phyloP scores from a whole-genome alignment of 2,329 filamentous ascomycete genomes.

The Leptographium wingfieldii region DNA sequence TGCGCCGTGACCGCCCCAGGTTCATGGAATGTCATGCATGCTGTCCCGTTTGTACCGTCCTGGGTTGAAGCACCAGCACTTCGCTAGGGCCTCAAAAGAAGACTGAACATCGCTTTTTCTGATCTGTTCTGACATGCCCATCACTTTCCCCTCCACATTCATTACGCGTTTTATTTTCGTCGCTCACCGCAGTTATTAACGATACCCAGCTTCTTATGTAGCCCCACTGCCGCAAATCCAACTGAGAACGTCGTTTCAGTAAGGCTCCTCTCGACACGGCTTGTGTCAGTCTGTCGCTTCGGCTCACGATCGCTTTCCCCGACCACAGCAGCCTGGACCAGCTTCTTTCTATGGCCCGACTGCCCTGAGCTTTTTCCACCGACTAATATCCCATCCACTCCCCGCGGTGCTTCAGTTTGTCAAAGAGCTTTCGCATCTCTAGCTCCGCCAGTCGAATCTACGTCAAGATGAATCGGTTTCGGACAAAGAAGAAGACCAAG shows the following conservation, averaged over 20 bases:
- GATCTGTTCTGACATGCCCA: background rate
- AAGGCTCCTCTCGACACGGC: background rate
- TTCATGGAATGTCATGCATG: background rate
- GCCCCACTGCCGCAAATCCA: background rate
- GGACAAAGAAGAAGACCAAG: constrained; percentile 59
- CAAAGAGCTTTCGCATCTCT: background rate
- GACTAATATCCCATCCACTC: background rate
- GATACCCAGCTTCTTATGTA: background rate
- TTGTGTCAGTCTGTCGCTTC: background rate
- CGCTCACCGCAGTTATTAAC: background rate
- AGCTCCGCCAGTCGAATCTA: background rate
- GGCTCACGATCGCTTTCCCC: background rate
- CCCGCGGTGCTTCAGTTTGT: background rate
- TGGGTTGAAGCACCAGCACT: background rate
- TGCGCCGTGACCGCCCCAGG: background rate
- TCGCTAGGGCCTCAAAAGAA: background rate
- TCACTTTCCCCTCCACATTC: background rate
- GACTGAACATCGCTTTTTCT: background rate
- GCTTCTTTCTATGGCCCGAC: background rate
- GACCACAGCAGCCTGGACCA: background rate
- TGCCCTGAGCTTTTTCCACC: background rate
- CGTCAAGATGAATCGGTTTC: constrained; percentile 60
- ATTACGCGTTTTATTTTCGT: background rate
- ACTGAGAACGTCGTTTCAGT: background rate
- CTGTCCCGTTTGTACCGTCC: background rate